These are phyloP conservation scores for Hymenoscyphus fraxineus DNA, from an alignment of 2,329 filamentous ascomycete species.

Conservation along the genomic window DNA sequence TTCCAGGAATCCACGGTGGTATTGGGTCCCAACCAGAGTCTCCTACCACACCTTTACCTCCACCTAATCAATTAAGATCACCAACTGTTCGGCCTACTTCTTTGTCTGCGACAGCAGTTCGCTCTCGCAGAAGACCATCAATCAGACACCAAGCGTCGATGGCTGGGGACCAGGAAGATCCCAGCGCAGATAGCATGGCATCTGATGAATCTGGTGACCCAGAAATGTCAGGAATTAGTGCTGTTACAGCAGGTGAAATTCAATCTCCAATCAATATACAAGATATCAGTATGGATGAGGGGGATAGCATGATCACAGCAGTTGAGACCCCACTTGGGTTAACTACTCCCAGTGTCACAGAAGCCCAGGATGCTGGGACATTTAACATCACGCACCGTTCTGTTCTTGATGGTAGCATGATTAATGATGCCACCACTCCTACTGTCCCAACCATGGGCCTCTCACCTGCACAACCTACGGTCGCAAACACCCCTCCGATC, in stretches of 20 bases:
- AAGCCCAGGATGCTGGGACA: conserved; percentile 78
- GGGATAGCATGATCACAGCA: conserved; percentile 71
- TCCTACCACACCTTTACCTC: conserved; percentile 77
- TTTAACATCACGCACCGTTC: conserved; percentile 92
- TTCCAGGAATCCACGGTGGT: conserved; percentile 63
- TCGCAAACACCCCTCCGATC: conserved; percentile 71
- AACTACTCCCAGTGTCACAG: conserved; percentile 73
- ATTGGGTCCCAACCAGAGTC: conserved; percentile 87
- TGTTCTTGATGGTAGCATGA: conserved; percentile 78
- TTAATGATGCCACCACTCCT: conserved; percentile 65
- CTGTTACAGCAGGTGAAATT: conserved; percentile 73
- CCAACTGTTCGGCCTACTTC: conserved; percentile 53
- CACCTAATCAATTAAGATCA: conserved; percentile 59
- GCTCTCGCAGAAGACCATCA: conserved; percentile 69
- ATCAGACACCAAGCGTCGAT: conserved; percentile 85
- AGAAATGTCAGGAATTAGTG: conserved; percentile 69
- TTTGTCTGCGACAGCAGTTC: conserved; percentile 48
- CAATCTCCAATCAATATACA: conserved; percentile 81
- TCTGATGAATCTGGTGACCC: conserved; percentile 75
- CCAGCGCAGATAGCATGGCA: conserved; percentile 75
- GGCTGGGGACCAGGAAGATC: conserved; percentile 83
- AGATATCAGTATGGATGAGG: conserved; percentile 72
- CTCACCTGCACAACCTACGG: conserved; percentile 58
- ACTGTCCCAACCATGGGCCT: conserved; percentile 66
- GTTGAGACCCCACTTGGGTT: conserved; percentile 69